Base-by-base conservation (phyloP, 2,329 filamentous ascomycete species). In the Scytalidium lignicola region DNA sequence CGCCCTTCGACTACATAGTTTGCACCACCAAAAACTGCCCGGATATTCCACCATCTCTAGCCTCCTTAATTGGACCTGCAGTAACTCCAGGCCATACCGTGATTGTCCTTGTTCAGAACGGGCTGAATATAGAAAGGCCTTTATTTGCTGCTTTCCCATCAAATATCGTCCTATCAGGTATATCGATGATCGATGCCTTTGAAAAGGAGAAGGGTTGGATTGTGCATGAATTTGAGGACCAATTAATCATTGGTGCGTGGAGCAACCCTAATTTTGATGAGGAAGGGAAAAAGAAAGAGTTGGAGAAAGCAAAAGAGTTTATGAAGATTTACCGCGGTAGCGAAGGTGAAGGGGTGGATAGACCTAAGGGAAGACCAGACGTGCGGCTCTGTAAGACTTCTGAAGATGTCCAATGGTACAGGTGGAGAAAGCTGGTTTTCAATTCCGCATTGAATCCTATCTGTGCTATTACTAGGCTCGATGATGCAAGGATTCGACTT, bases 11-110 rank as follows among this genome's bases (percentile, higher is more conserved):
- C 41, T 57, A 54, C 47, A 55, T 61, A 17, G 50, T 61, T 15
- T 51, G 57, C 10, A 54, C 55, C 5, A 62, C 60, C n/a, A 62
- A 61, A 23, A 60, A 61, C 22, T 49, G 58, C 7, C 55, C 60
- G 1, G 60, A 61, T 32, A 46, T 59, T 42, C 46, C 48, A 23
- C 78, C 80, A 0, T 55, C 53, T 4, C 49, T 58, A 3, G 46
- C 55, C n/a, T 52, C 58, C 13, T 18, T 59, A 1, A 60, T 62
- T 23, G 47, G 43, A 3, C 52, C 58, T 12, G 55, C 59, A 9
- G 55, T 60, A 15, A 61, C 58, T 13, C 49, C 53, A n/a, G 47
- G 49, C 5, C 46, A 59, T 21, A 60, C 58, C 6, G 46, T 53
- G 1, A 55, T 62, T 7, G 47, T 57, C 8, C 55, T 62, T 4